Conservation (phyloP, 192 early-diverging fungal genomes). For the Coemansia sp. region DNA sequence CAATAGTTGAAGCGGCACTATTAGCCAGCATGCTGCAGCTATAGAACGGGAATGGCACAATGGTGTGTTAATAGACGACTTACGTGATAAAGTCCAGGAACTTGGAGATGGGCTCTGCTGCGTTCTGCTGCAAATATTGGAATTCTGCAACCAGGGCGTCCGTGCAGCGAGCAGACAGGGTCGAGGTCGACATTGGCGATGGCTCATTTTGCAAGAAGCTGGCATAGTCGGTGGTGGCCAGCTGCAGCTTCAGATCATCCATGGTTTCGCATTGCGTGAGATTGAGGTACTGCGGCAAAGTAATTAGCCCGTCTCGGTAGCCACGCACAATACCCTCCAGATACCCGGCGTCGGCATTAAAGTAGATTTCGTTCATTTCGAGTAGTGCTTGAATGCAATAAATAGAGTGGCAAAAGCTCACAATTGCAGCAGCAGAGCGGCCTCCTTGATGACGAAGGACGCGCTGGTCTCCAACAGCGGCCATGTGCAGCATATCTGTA, state of each 20-base stretch:
- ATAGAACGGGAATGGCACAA: too few species aligned
- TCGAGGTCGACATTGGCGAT: slow-evolving; percentile 89
- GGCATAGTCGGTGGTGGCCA: slow-evolving; percentile 94
- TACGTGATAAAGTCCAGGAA: slow-evolving; percentile 96
- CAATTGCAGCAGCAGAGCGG: too few species aligned
- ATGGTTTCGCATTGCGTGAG: slow-evolving; percentile 97
- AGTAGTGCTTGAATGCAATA: neutral
- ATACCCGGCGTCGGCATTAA: slow-evolving; percentile 89
- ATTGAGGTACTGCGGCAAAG: slow-evolving; percentile 80
- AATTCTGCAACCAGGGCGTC: slow-evolving; percentile 91
- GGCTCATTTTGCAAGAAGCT: slow-evolving; percentile 92
- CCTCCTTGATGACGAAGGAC: too few species aligned
- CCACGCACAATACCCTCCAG: slow-evolving; percentile 94
- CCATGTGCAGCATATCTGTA: too few species aligned
- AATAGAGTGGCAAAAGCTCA: too few species aligned
- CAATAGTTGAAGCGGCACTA: neutral
- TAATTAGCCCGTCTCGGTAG: slow-evolving; percentile 84
- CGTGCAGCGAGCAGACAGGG: slow-evolving; percentile 81
- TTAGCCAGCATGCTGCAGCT: too few species aligned
- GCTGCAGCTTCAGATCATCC: slow-evolving; percentile 93
- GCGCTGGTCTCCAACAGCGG: too few species aligned
- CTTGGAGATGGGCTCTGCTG: slow-evolving; percentile 75
- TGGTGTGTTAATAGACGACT: too few species aligned
- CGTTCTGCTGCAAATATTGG: slow-evolving; percentile 82
- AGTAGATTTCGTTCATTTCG: slow-evolving; percentile 54